These are phyloP conservation scores for Tetrapisispora phaffii DNA, from an alignment of 805 yeast species.

Conservation along the genomic window DNA sequence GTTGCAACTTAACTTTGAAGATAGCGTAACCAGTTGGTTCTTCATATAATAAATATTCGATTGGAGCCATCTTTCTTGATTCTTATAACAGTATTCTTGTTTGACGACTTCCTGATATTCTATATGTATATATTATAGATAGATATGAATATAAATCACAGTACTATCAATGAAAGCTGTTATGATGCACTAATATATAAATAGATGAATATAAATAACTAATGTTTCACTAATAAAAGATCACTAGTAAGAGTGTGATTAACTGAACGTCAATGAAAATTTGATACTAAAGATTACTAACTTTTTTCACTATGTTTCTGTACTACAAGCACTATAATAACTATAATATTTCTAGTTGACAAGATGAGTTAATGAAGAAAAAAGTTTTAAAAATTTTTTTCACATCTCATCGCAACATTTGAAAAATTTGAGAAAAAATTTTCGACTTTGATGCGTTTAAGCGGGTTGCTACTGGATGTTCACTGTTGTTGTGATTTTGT, in stretches of 20 bases:
- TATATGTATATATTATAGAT: too few species aligned
- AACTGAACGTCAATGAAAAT: neutral
- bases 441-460: neutral
- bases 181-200: neutral
- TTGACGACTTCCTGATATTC: neutral
- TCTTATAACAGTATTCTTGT: neutral
- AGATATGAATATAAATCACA: too few species aligned
- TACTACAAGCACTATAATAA: neutral
- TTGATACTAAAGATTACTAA: neutral
- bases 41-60: constrained; percentile 90
- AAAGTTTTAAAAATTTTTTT: neutral
- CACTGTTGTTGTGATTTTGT: too few species aligned
- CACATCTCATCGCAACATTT: neutral
- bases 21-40: constrained; percentile 98
- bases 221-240: neutral
- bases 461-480: too few species aligned
- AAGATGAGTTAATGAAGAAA: neutral
- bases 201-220: too few species aligned
- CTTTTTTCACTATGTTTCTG: neutral
- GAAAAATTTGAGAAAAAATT: neutral
- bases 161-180: too few species aligned
- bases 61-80: constrained; percentile 46
- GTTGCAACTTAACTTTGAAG: constrained; percentile 87
- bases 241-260: neutral
- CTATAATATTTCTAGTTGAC: too few species aligned